Base-by-base conservation (phyloP, 2,329 filamentous ascomycete species). In the Curvularia spicifera region DNA sequence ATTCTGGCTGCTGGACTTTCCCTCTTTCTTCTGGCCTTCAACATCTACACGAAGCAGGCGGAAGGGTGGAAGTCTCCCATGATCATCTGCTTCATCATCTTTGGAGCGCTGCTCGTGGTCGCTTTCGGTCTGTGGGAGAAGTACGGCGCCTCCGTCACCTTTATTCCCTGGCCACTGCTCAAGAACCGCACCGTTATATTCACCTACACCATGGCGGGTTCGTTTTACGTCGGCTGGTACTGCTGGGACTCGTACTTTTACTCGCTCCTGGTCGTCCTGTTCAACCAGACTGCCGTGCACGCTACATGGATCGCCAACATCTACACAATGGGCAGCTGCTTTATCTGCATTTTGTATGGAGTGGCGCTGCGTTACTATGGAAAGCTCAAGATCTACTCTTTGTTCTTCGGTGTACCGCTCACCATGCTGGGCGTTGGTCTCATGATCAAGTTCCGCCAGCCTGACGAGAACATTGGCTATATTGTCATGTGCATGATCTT, bases 21-120 rank as follows among this genome's bases (percentile, higher is more conserved):
- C 0, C 77, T 91, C 15, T 86, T 93, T 71, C 79, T 93, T 15
- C 83, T 93, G 9, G 86, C 89, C 2, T 87, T 93, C 74, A 87
- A 82, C 42, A 79, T 93, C 33, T 75, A 75, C 66, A 65, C 72
- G 2, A 66, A 67, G 49, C 71, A 64, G 69, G 67, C 61, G 48
- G 47, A 70, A 53, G 53, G 62, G 15, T 81, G 78, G 78, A 67
- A 59, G 6, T 72, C 76, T 3, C 65, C 70, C 6, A 61, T 74
- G 55, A 79, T 82, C 61, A 77, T 82, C 64, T 72, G 71, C 68
- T 78, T 79, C 70, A 63, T 80, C 46, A 67, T 80, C 53, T 61
- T 79, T 40, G 78, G 78, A 8, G 65, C 71, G 51, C 35, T 76
- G 4, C 67, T 76, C 5, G 66, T 80, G 33, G 60, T 74, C 29